Base-by-base conservation (phyloP, 2,329 filamentous ascomycete genomes). In the Neonectria ditissima region DNA sequence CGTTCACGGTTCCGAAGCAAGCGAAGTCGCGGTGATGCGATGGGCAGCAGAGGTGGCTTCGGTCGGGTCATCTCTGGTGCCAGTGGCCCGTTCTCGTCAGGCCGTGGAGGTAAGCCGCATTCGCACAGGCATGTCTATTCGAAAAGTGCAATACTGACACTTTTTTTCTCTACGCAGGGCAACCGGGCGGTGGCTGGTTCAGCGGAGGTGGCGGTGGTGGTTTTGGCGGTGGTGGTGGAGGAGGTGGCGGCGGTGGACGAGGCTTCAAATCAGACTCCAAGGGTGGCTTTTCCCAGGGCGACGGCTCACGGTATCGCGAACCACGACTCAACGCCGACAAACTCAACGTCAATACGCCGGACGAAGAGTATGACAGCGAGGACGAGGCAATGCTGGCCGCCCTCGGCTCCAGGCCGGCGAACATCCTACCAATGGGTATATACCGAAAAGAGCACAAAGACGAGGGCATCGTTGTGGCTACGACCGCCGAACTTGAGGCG, bases 401-500 rank as follows among this genome's bases (percentile, higher is more conserved):
- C 2, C 75, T 80, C 8, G 74, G 73, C 62, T 68, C 70, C 28
- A 74, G 69, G 20, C 52, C 73, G 51, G 71, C 69, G 63, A 78
- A 70, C 54, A 73, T 81, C 20, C 78, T 87, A 67, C 86, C 86
- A 16, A 84, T 88, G 78, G 86, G 86, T 52, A 87, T 89, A 67
- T 81, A 82, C 67, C 81, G 86, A 64, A 79, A 80, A 63, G 83
- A 86, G 67, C 84, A 86, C 69, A 83, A 86, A 72, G 83, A 87
- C 16, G 78, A 82, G 24, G 83, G 82, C n/a, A 75, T 86, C 30
- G 79, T 84, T 55, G 83, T 88, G 51, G 83, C 85, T 11, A 87
- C 85, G 0, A 83, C 84, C n/a, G 85, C 84, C 39, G 86, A 89
- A 67, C 79, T 88, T 13, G 84, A 87, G 66, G 85, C 84, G 0